These are phyloP conservation scores for Cymbopogon citratus DNA, from an alignment of 176 grass and related monocot genomes.

Conservation along the genomic window DNA sequence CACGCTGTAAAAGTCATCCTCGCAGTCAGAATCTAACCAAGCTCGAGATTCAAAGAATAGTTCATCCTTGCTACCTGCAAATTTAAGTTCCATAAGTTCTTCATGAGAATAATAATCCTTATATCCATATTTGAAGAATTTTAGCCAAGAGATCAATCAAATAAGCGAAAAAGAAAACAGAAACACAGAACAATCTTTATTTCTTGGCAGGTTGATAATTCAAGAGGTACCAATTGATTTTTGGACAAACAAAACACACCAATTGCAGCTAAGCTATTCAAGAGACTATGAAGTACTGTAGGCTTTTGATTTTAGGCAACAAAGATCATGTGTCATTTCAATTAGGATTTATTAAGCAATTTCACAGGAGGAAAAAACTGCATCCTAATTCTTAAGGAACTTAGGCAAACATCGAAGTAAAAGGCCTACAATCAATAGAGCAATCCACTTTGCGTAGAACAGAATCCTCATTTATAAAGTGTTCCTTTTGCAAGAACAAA, in stretches of 20 bases:
- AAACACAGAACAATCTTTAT: neutral
- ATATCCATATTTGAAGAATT: neutral
- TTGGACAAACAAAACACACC: neutral
- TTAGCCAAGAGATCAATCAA: neutral
- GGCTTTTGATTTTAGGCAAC: neutral
- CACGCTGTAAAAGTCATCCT: constrained; percentile 93
- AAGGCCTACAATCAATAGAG: neutral
- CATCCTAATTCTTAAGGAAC: neutral
- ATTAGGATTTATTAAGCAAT: neutral
- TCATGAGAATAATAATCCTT: neutral
- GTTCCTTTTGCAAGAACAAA: neutral
- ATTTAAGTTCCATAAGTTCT: constrained; percentile 19
- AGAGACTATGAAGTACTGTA: neutral
- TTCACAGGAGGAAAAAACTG: neutral
- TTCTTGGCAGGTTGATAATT: neutral
- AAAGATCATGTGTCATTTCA: neutral
- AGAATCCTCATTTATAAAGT: neutral
- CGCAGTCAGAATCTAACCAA: constrained; percentile 87
- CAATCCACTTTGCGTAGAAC: neutral
- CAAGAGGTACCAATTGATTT: constrained; percentile 3
- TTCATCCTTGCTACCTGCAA: constrained; percentile 78
- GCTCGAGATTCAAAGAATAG: constrained; percentile 75
- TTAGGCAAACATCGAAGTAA: neutral
- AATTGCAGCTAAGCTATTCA: neutral
- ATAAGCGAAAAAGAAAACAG: neutral